Base-by-base conservation (phyloP, 225 moss, liverwort and hornwort species). In the Neckera pumila region DNA sequence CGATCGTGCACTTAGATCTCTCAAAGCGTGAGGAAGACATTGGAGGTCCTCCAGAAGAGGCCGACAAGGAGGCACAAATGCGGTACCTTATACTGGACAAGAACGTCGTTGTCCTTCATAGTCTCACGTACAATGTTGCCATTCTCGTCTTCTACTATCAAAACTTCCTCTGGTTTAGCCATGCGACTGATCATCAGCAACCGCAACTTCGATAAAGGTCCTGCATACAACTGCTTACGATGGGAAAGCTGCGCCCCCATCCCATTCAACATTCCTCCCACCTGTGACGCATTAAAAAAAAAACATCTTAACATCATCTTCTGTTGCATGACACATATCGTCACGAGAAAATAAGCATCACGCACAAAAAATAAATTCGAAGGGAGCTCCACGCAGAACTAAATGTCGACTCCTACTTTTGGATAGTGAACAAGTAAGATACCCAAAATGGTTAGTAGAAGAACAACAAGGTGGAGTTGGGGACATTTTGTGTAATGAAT, bases 71-170 rank as follows among this genome's bases (percentile, higher is more conserved):
- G 56, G 38, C 60, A 82, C 53, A 23, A 73, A 75, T 54, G 69
- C 59, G 67, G 54, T 74, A 97, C 98, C 97, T 96, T 97, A 80
- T 97, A 96, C 89, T 97, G 97, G 26, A 97, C 97, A 84, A 98
- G 94, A 61, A 96, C 96, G 45, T 97, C 97, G 91, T 98, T 98
- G 82, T 97, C 97, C 90, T 98, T 98, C 98, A 98, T 96, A 45
- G 98, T 98, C 86, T 98, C 98, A 47, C 98, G 95, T 38, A 98
- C 98, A 74, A 98, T 98, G 91, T 98, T 98, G 80, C 98, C 98
- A 83, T 98, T 98, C 86, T 98, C 98, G 54, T 98, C 98, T 94
- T 98, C 98, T 43, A 97, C 97, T 89, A 98, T 98, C 90, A 98
- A 89, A 79, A 98, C 98, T 92, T 98, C 98, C 93, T 98, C 98